These are phyloP conservation scores for Monilinia vaccinii-corymbosi DNA, from an alignment of 2,329 filamentous ascomycete species.

Conservation along the genomic window DNA sequence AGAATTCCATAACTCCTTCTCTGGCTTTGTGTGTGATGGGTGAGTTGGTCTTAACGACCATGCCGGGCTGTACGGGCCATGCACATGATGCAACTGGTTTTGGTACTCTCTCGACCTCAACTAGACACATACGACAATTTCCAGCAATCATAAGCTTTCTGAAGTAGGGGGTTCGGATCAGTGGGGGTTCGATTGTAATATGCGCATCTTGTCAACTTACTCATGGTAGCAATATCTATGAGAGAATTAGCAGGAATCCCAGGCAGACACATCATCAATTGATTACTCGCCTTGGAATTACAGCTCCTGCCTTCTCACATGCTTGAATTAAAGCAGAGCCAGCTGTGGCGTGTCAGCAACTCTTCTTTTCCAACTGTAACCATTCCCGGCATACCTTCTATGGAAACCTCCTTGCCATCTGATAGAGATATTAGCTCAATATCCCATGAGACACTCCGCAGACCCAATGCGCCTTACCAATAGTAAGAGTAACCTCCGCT, in stretches of 20 bases:
- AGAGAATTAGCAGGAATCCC: slow-evolving; percentile 25
- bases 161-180: slow-evolving; percentile 22
- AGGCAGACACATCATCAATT: slow-evolving; percentile 6
- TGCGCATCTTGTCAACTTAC: slow-evolving; percentile 41
- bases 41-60: slow-evolving; percentile 98
- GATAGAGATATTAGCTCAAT: slow-evolving; percentile 29
- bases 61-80: slow-evolving; percentile 96
- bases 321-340: slow-evolving; percentile 97
- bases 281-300: slow-evolving; percentile 64
- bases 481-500: slow-evolving; percentile 93
- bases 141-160: slow-evolving; percentile 98
- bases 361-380: slow-evolving; percentile 15
- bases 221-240: slow-evolving; percentile 96
- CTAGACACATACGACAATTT: slow-evolving; percentile 99
- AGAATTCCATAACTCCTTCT: slow-evolving; percentile 98
- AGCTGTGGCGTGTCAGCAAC: slow-evolving; percentile 49
- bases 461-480: slow-evolving; percentile 54
- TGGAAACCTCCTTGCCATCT: slow-evolving; percentile 98
- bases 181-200: slow-evolving; percentile 9
- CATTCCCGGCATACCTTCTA: slow-evolving; percentile 62
- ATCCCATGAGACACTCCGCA: slow-evolving; percentile 8
- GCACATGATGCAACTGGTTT: slow-evolving; percentile 98
- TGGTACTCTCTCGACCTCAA: slow-evolving; percentile 92
- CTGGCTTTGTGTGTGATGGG: slow-evolving; percentile 93
- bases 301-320: slow-evolving; percentile 93